Percentiles rank a stretch among this genome's conserved stretches.
Conservation (phyloP, 192 early-diverging fungal genomes). For the Phlyctochytrium arcticum region DNA sequence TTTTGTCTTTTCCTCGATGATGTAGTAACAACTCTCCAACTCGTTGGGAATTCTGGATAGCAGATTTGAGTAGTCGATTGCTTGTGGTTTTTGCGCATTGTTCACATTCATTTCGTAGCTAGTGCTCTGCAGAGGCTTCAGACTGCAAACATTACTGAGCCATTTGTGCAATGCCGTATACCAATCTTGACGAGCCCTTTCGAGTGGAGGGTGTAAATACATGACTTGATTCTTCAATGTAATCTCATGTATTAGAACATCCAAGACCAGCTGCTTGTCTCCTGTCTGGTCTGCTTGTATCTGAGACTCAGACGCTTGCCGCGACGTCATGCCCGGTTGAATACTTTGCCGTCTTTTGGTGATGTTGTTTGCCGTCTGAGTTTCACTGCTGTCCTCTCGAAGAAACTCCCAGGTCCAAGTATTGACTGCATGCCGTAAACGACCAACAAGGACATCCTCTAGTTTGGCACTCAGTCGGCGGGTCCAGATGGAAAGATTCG, state of each 20-base stretch:
- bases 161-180: conserved; percentile 88
- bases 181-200: conserved; percentile 87
- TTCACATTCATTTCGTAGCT: conserved; percentile 81
- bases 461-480: conserved; percentile 73
- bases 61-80: conserved; percentile 1
- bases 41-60: conserved; percentile 47
- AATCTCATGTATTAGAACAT: conserved; percentile 79
- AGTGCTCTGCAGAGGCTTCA: conserved; percentile 81
- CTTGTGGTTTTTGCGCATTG: conserved; percentile 5
- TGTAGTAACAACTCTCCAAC: conserved; percentile 74
- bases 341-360: too few species aligned
- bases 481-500: conserved; percentile 92
- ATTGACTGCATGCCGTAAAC: conserved; percentile 74
- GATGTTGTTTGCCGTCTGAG: conserved; percentile 26
- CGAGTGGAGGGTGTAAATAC: conserved; percentile 93
- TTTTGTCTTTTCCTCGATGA: conserved; percentile 73
- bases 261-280: neutral
- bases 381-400: too few species aligned
- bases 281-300: too few species aligned
- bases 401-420: conserved; percentile 29
- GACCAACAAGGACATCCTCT: conserved; percentile 66
- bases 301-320: too few species aligned
- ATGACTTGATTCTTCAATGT: conserved; percentile 92
- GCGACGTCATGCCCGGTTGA: too few species aligned
- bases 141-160: conserved; percentile 77